Conservation (phyloP, 345 rosid genomes). For the Sisymbrium irio region DNA sequence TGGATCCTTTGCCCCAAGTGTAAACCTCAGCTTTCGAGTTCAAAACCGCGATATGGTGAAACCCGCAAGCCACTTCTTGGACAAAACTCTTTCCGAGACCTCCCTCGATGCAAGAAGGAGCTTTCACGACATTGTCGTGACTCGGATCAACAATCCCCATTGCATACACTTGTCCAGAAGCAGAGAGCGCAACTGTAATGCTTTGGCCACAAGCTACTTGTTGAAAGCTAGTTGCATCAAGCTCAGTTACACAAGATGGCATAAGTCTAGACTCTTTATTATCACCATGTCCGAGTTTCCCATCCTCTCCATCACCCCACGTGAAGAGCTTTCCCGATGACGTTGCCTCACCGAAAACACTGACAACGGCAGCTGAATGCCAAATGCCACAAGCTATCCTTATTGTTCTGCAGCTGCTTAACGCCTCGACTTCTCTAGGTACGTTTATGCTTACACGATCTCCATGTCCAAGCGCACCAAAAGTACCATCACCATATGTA, state of each 20-base stretch:
- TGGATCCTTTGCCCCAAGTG: conserved; percentile 67
- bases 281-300: conserved; percentile 63
- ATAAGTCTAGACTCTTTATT: conserved; percentile 46
- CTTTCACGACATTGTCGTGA: conserved; percentile 42
- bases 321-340: conserved; percentile 54
- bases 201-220: conserved; percentile 66
- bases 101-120: conserved; percentile 50
- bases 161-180: conserved; percentile 47
- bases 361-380: conserved; percentile 70
- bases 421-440: conserved; percentile 59
- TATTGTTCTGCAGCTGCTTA: conserved; percentile 47
- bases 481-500: conserved; percentile 69
- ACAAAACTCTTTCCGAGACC: conserved; percentile 43
- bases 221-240: conserved; percentile 47
- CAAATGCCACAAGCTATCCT: conserved; percentile 57
- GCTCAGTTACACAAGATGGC: conserved; percentile 48
- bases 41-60: conserved; percentile 55
- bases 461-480: conserved; percentile 67
- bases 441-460: conserved; percentile 42
- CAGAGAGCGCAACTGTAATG: conserved; percentile 51
- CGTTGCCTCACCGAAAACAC: conserved; percentile 36
- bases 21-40: conserved; percentile 60
- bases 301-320: conserved; percentile 67
- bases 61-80: conserved; percentile 61
- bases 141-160: conserved; percentile 56